phyloP scores from a whole-genome alignment of 2,329 filamentous ascomycete genomes.

The Xylaria hypoxylon region DNA sequence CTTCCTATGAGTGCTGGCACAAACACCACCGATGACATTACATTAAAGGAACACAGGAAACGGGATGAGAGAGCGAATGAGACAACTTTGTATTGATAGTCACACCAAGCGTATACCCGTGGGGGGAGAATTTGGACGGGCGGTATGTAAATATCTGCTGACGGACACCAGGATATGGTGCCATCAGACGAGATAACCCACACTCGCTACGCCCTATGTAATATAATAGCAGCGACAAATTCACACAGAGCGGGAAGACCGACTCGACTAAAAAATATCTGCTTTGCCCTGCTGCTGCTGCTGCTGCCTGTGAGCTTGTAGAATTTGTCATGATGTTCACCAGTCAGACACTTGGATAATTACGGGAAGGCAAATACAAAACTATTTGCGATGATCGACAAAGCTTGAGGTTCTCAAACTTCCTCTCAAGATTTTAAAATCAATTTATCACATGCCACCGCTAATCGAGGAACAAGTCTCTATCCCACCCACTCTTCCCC shows the following conservation, averaged over 20 bases:
- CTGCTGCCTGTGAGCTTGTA: neutral
- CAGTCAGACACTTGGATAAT: neutral
- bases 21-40: constrained; percentile 24
- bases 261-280: constrained; percentile 2
- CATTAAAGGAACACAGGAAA: constrained; percentile 7
- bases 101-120: constrained; percentile 35
- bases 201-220: constrained; percentile 48
- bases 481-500: constrained; percentile 1
- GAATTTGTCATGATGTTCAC: neutral
- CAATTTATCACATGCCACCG: constrained; percentile 25
- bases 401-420: constrained; percentile 6
- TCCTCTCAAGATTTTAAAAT: constrained; percentile 1
- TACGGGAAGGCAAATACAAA: neutral
- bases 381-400: constrained; percentile 11
- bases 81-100: constrained; percentile 37
- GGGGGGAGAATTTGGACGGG: constrained; percentile 26
- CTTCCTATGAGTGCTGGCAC: constrained; percentile 1
- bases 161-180: constrained; percentile 15
- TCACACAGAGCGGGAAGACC: constrained; percentile 13
- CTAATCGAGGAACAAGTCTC: constrained; percentile 1
- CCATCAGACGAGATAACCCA: constrained; percentile 36
- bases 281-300: neutral
- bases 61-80: constrained; percentile 23
- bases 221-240: constrained; percentile 44
- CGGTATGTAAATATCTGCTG: constrained; percentile 18